Evolutionary conservation across 179 eudicot genomes (phyloP).

Genomic region (Actinidia arguta): DNA sequence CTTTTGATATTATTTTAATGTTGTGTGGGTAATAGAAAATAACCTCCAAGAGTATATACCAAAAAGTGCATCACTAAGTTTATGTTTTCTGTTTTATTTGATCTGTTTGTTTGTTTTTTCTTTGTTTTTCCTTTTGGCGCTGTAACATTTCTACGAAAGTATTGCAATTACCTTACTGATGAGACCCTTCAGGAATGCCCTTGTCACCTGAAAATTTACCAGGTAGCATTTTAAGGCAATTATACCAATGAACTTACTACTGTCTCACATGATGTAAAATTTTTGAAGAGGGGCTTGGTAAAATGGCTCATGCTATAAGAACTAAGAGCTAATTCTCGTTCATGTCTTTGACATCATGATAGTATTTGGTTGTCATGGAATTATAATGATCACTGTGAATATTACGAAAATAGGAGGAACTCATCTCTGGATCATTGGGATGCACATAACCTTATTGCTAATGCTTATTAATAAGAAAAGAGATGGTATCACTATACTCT

Average conservation of each 20-base stretch:
- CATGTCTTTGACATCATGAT: neutral
- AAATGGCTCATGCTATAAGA: neutral
- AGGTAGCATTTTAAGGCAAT: no score
- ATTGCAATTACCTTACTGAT: no score
- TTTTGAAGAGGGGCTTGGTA: neutral
- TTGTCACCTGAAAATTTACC: no score
- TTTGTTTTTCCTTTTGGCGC: no score
- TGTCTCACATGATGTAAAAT: neutral
- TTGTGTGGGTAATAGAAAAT: no score
- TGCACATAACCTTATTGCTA: neutral
- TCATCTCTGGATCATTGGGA: neutral
- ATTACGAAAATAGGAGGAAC: neutral
- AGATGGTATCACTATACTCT: neutral
- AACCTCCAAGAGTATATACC: no score
- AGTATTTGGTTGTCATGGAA: neutral
- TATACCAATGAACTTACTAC: neutral
- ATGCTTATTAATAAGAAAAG: neutral
- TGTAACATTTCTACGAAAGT: no score
- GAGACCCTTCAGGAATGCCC: no score
- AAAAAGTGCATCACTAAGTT: no score
- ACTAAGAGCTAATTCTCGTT: neutral
- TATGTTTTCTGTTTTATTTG: no score
- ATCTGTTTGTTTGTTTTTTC: no score
- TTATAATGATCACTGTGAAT: neutral
- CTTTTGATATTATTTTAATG: no score